phyloP scores from a whole-genome alignment of 73 alveolate species.

The Paramecium biaurelia region DNA sequence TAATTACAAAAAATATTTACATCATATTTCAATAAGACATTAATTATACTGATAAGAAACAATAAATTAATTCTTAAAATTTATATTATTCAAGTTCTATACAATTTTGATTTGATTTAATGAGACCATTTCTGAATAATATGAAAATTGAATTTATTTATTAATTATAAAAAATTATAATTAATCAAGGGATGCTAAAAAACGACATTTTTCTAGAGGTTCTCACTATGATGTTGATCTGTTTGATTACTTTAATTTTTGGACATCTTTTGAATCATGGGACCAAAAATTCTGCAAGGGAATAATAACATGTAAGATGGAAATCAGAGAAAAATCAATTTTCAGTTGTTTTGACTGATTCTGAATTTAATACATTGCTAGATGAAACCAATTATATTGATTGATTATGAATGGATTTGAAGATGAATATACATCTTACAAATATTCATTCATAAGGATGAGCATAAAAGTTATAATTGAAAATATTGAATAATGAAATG shows the following conservation, averaged over 20 bases:
- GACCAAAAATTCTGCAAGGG: not conserved
- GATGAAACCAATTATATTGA: slow-evolving; percentile 3
- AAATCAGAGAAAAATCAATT: not conserved
- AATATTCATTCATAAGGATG: not conserved
- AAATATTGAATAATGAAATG: not conserved
- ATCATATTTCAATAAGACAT: not conserved
- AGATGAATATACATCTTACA: not conserved
- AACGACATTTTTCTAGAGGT: not conserved
- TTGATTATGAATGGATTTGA: not conserved
- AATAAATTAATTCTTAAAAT: not conserved
- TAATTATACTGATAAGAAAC: not conserved
- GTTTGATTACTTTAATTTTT: not conserved
- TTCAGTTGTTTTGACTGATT: not conserved
- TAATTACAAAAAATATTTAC: slow-evolving; percentile 6
- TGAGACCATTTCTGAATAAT: not conserved
- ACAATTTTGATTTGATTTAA: too few relatives aligned
- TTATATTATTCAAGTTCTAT: not conserved
- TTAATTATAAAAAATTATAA: not conserved
- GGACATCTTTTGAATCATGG: not conserved
- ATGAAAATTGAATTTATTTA: not conserved
- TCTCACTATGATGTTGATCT: not conserved
- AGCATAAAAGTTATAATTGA: not conserved
- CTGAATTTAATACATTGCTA: not conserved
- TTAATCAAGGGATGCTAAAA: not conserved
- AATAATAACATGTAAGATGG: not conserved